phyloP scores from a whole-genome alignment of 2,329 filamentous ascomycete genomes.

The Cytospora piceae region DNA sequence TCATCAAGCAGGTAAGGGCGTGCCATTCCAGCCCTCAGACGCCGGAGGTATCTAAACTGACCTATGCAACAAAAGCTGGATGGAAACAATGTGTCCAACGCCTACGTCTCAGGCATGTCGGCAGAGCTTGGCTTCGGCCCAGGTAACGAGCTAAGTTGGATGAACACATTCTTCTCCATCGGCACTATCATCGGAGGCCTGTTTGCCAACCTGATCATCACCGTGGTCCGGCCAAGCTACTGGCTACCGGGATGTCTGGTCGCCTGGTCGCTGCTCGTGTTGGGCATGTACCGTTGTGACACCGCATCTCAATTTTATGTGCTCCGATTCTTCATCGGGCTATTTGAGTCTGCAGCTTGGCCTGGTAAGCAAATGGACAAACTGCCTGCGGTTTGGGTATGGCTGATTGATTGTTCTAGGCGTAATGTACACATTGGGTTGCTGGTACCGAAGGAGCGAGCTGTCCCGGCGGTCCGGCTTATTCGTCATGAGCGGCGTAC shows the following conservation, averaged over 20 bases:
- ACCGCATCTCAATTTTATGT: slow-evolving; percentile 47
- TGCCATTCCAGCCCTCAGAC: neutral
- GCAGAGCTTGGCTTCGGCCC: slow-evolving; percentile 49
- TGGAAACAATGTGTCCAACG: slow-evolving; percentile 51
- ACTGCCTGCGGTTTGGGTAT: neutral
- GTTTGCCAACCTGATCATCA: slow-evolving; percentile 50
- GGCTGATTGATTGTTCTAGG: slow-evolving; percentile 38
- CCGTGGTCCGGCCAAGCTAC: slow-evolving; percentile 46
- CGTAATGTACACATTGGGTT: slow-evolving; percentile 57
- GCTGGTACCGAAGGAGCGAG: slow-evolving; percentile 63
- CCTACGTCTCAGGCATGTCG: slow-evolving; percentile 52
- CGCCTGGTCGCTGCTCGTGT: slow-evolving; percentile 45
- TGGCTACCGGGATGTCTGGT: slow-evolving; percentile 46
- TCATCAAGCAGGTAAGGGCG: slow-evolving; percentile 43
- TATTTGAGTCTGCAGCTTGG: slow-evolving; percentile 59
- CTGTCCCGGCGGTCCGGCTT: slow-evolving; percentile 60
- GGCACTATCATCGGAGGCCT: slow-evolving; percentile 51
- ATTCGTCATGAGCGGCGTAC: slow-evolving; percentile 61
- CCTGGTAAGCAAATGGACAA: slow-evolving; percentile 37
- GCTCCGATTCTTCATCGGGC: slow-evolving; percentile 57
- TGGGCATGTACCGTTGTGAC: slow-evolving; percentile 46
- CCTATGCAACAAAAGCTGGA: slow-evolving; percentile 41
- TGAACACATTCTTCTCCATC: slow-evolving; percentile 52
- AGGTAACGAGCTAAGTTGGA: slow-evolving; percentile 48
- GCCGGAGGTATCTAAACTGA: neutral